A percentile compares a stretch with the other conserved stretches of the same genome.
These are phyloP conservation scores for Austroboletus eburneus DNA, from an alignment of 768 basidiomycete genomes.

Conservation along the genomic window DNA sequence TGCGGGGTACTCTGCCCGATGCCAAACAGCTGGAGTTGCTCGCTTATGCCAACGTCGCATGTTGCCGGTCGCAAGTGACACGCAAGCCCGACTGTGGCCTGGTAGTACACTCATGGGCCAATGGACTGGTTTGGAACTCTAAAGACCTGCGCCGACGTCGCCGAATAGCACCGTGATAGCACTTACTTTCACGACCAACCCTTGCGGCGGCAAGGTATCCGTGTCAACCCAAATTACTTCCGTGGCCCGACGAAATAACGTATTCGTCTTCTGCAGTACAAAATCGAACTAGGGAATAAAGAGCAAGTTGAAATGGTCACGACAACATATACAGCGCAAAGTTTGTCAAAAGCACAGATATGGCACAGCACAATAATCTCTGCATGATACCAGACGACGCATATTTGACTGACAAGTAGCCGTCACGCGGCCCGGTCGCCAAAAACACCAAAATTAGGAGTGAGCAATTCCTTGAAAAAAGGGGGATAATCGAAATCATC, in stretches of 20 bases:
- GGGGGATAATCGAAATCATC: slow-evolving; percentile 8
- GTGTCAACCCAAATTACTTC: too few relatives aligned
- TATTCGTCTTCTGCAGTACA: slow-evolving; percentile 21
- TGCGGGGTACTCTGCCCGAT: neutral
- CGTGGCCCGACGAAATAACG: neutral
- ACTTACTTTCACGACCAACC: too few relatives aligned
- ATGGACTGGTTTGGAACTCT: too few relatives aligned
- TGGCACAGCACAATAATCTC: slow-evolving; percentile 19
- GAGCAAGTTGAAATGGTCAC: slow-evolving; percentile 22
- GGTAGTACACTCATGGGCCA: too few relatives aligned
- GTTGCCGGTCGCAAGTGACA: neutral
- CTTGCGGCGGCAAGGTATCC: too few relatives aligned
- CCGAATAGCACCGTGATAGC: too few relatives aligned
- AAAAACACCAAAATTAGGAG: slow-evolving; percentile 16
- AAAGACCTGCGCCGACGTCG: too few relatives aligned
- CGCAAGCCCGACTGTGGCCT: too few relatives aligned
- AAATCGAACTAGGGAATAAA: slow-evolving; percentile 20
- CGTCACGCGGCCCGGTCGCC: slow-evolving; percentile 5
- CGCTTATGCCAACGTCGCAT: neutral
- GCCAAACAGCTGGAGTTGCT: neutral
- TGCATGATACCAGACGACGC: slow-evolving; percentile 18
- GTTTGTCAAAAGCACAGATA: slow-evolving; percentile 17
- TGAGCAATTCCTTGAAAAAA: slow-evolving; percentile 4
- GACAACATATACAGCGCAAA: slow-evolving; percentile 28
- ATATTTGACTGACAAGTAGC: slow-evolving; percentile 17